A percentile compares a stretch with the other conserved stretches of the same genome.
These are phyloP conservation scores for Amyloporia xantha DNA, from an alignment of 768 basidiomycete genomes.

Conservation along the genomic window DNA sequence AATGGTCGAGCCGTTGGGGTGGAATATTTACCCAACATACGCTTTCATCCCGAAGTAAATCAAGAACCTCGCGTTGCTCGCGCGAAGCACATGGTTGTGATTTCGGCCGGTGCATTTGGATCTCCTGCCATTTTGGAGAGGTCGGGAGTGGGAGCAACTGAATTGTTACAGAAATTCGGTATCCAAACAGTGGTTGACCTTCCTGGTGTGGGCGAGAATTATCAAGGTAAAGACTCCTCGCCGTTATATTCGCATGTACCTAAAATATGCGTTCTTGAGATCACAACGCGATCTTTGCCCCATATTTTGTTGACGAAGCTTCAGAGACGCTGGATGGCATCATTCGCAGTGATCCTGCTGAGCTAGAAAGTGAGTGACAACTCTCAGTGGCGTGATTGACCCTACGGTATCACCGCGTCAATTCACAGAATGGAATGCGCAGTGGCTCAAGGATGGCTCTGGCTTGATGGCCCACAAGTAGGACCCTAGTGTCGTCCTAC, in stretches of 20 bases:
- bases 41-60: conserved; percentile 15
- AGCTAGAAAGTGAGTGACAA: conserved; percentile 32
- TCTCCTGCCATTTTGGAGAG: conserved; percentile 51
- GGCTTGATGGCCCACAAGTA: conserved; percentile 54
- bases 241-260: neutral
- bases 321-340: conserved; percentile 44
- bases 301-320: conserved; percentile 38
- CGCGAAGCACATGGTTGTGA: conserved; percentile 32
- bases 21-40: conserved; percentile 28
- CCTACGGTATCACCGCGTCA: neutral
- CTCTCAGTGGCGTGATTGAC: neutral
- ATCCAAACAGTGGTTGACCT: conserved; percentile 31
- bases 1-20: conserved; percentile 33
- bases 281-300: conserved; percentile 23
- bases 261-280: conserved; percentile 12
- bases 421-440: conserved; percentile 25
- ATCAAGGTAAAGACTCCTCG: conserved; percentile 17
- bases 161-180: conserved; percentile 24
- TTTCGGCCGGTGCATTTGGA: conserved; percentile 36
- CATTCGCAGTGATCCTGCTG: conserved; percentile 33
- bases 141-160: conserved; percentile 36
- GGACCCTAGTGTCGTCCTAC: neutral
- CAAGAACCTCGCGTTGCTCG: conserved; percentile 13
- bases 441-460: conserved; percentile 33
- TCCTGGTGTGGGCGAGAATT: conserved; percentile 39